Conservation (phyloP, 2,329 filamentous ascomycete genomes). For the Colletotrichum limetticola region DNA sequence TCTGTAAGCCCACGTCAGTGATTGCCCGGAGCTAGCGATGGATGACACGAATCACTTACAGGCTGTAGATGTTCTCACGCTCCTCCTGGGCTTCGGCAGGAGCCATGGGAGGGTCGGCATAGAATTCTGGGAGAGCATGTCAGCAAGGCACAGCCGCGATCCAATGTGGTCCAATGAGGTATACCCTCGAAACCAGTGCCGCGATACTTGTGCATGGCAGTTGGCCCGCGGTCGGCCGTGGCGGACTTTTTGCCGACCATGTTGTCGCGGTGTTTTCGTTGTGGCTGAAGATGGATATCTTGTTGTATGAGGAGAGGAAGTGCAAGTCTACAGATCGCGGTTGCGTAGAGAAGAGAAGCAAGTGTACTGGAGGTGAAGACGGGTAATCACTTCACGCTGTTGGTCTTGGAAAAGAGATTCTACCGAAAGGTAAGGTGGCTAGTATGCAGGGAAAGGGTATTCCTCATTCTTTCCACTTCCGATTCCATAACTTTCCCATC, state of each 20-base stretch:
- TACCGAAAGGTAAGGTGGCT: background rate
- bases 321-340: background rate
- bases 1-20: slow-evolving; percentile 45
- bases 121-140: slow-evolving; percentile 67
- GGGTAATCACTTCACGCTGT: background rate
- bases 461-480: background rate
- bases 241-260: slow-evolving; percentile 35
- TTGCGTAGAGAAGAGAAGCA: background rate
- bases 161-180: slow-evolving; percentile 14
- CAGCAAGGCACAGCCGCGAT: slow-evolving; percentile 30
- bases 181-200: slow-evolving; percentile 77
- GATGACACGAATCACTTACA: slow-evolving; percentile 55
- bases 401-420: background rate
- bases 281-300: background rate
- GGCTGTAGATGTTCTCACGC: slow-evolving; percentile 71
- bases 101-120: slow-evolving; percentile 82
- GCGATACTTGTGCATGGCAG: slow-evolving; percentile 53
- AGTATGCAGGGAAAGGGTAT: background rate
- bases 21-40: background rate
- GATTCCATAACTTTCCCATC: background rate
- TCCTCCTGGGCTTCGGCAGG: slow-evolving; percentile 75
- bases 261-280: background rate
- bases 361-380: background rate
- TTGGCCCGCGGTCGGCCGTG: slow-evolving; percentile 47
- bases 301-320: background rate